Percentiles rank a stretch among this genome's conserved stretches.
Evolutionary conservation across 176 grass and related monocot species (phyloP).

Genomic region (Pontederia paniculata): DNA sequence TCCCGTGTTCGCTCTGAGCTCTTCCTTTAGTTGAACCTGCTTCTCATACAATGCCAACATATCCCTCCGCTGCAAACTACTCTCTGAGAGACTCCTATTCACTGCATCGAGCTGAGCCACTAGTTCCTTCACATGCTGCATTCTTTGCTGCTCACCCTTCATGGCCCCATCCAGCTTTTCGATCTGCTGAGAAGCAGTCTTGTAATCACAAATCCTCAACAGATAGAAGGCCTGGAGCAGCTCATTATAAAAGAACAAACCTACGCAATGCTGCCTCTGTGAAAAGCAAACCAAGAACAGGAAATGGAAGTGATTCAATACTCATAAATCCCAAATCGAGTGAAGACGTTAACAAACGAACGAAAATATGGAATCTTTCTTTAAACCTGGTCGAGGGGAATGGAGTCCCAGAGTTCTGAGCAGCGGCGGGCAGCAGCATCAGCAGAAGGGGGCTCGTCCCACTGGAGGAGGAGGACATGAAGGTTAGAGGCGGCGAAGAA

Average conservation of each 20-base stretch:
- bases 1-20: slow-evolving; percentile 44
- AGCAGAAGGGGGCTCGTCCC: slow-evolving; percentile 51
- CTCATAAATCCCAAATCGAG: background rate
- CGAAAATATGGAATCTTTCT: background rate
- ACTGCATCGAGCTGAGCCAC: slow-evolving; percentile 38
- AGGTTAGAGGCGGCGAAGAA: slow-evolving; percentile 76
- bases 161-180: slow-evolving; percentile 56
- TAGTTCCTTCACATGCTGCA: slow-evolving; percentile 31
- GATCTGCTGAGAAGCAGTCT: slow-evolving; percentile 46
- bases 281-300: slow-evolving; percentile 3
- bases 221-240: slow-evolving; percentile 78
- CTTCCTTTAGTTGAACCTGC: slow-evolving; percentile 35
- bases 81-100: slow-evolving; percentile 32
- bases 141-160: slow-evolving; percentile 56
- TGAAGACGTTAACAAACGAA: too few relatives aligned
- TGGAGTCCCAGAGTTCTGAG: slow-evolving; percentile 45
- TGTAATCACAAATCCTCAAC: slow-evolving; percentile 81
- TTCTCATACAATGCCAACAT: slow-evolving; percentile 44
- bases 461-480: slow-evolving; percentile 74
- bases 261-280: slow-evolving; percentile 58
- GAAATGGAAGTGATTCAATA: background rate
- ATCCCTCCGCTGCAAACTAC: slow-evolving; percentile 47
- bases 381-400: slow-evolving; percentile 46
- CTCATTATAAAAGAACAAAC: slow-evolving; percentile 85
- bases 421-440: slow-evolving; percentile 32